These are phyloP conservation scores for Peziza echinospora DNA, from an alignment of 495 filamentous ascomycete species.

Conservation along the genomic window DNA sequence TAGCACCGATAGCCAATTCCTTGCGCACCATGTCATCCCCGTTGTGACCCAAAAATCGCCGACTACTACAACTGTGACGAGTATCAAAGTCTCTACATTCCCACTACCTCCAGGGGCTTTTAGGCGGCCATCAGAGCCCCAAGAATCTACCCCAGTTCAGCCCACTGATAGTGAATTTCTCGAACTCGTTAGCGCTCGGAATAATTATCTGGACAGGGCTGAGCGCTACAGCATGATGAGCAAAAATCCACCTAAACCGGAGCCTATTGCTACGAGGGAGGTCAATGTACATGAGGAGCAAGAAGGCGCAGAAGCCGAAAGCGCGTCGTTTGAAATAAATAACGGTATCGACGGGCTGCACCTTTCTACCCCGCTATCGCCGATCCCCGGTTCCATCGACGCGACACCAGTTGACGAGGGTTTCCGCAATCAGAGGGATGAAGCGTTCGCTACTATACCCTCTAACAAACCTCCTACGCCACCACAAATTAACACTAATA, in stretches of 20 bases:
- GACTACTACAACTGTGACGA: not conserved
- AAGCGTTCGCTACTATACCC: not conserved
- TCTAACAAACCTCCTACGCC: too few relatives aligned
- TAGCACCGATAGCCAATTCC: not conserved
- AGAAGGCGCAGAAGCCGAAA: not conserved
- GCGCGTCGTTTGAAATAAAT: not conserved
- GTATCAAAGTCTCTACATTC: not conserved
- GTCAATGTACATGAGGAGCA: not conserved
- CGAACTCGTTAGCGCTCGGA: not conserved
- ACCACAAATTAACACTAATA: too few relatives aligned
- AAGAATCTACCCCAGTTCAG: not conserved
- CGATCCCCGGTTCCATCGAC: not conserved
- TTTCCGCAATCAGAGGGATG: not conserved
- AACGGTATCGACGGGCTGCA: too few relatives aligned
- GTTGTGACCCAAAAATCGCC: not conserved
- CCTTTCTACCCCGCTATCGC: not conserved
- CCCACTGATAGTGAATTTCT: not conserved
- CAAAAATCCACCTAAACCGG: not conserved
- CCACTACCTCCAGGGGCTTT: not conserved
- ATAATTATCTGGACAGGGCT: not conserved
- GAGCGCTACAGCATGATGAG: not conserved
- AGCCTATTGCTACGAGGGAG: not conserved
- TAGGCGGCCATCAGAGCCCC: not conserved
- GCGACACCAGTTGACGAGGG: not conserved
- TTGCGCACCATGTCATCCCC: not conserved